phyloP scores from a whole-genome alignment of 1,284 basidiomycete species.

The Tilletia caries region DNA sequence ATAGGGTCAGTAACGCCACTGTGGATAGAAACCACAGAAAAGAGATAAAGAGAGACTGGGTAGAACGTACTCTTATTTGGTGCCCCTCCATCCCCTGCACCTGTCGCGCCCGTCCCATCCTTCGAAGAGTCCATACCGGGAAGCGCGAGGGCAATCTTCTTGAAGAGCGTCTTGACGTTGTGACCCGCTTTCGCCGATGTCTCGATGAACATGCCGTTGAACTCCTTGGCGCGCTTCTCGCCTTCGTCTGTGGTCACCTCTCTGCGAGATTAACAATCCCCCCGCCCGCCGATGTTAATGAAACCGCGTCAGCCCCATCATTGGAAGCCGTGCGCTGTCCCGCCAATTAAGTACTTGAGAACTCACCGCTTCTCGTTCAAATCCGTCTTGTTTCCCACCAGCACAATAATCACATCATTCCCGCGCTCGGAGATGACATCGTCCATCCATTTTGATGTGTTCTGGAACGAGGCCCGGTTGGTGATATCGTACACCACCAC shows the following conservation, averaged over 20 bases:
- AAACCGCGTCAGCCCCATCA: not conserved
- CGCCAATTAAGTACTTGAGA: not conserved
- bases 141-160: conserved; percentile 97
- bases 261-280: too few species aligned
- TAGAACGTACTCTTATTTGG: conserved; percentile 50
- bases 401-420: conserved; percentile 95
- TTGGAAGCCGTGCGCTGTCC: not conserved
- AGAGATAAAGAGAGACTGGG: too few species aligned
- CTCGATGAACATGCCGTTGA: conserved; percentile 98
- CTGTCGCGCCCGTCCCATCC: conserved; percentile 60
- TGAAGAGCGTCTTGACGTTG: conserved; percentile 97
- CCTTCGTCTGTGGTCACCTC: conserved; percentile 99
- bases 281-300: too few species aligned
- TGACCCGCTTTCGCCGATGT: conserved; percentile 98
- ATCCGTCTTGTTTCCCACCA: conserved; percentile 99
- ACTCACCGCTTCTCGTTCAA: conserved; percentile 52
- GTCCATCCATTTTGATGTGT: conserved; percentile 98
- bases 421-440: conserved; percentile 96
- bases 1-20: too few species aligned
- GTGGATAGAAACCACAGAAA: too few species aligned
- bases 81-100: conserved; percentile 58
- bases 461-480: conserved; percentile 92
- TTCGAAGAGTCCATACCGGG: conserved; percentile 80
- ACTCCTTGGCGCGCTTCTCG: conserved; percentile 83
- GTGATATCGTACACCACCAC: conserved; percentile 99